Conservation (phyloP, 176 grass and related monocot genomes). For the Aegilops speltoides region DNA sequence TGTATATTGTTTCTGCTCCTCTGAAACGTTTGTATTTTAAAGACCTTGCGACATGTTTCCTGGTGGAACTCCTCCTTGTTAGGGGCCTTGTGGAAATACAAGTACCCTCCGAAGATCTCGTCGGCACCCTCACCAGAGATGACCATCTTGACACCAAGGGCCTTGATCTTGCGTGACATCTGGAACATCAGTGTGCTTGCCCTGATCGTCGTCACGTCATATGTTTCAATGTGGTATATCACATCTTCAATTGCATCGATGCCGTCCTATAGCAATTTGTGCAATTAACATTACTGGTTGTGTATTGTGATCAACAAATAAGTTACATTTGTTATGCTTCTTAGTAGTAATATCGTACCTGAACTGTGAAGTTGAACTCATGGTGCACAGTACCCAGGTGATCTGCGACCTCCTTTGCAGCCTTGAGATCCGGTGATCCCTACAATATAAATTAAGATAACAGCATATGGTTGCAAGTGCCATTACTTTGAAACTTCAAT, state of each 20-base stretch:
- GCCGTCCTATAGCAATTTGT: conserved; percentile 1
- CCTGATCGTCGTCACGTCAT: background rate
- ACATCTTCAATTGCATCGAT: background rate
- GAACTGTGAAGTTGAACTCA: conserved; percentile 81
- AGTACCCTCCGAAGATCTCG: background rate
- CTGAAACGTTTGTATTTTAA: background rate
- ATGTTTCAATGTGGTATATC: background rate
- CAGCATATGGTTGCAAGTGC: background rate
- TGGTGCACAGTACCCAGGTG: conserved; percentile 78
- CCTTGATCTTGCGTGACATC: background rate
- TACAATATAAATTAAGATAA: background rate
- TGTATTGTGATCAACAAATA: background rate
- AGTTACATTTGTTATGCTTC: background rate
- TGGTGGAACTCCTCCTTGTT: background rate
- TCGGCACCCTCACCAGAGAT: background rate
- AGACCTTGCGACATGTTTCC: background rate
- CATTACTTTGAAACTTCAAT: background rate
- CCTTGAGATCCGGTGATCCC: conserved; percentile 78
- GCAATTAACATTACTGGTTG: background rate
- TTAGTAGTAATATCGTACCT: conserved; percentile 17
- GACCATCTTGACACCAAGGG: background rate
- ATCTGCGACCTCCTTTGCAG: conserved; percentile 70
- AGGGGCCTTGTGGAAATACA: background rate
- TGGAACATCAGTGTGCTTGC: background rate
- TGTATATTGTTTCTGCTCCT: background rate